Base-by-base conservation (phyloP, 2,329 filamentous ascomycete genomes). In the Tolypocladium sp. region DNA sequence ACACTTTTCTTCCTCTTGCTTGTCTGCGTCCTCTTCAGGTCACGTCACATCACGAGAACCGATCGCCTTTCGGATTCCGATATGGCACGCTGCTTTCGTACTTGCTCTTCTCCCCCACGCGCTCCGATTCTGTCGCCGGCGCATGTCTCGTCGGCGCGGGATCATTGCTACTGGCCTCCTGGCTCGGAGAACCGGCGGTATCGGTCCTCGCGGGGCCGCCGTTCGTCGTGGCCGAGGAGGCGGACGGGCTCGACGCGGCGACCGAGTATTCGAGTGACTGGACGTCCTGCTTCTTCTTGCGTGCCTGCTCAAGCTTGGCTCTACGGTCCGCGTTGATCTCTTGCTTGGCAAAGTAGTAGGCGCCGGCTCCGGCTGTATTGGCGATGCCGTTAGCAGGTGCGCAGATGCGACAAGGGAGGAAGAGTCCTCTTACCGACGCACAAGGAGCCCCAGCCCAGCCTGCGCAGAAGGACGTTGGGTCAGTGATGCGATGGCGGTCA, bases 291-390 rank as follows among this genome's bases (percentile, higher is more conserved):
- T 82, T 87, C 76, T 88, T 87, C 66, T 84, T 76, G 58, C 82
- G 81, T 60, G 80, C 82, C 62, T 89, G 86, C 67, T 89, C 83
- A 64, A 89, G 84, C 68, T 90, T 85, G 61, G 84, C 79, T 62
- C 84, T 81, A 64, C 93, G 90, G 75, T 97, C 92, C 66, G 90
- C 90, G 72, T 97, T 96, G 82, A 99, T 96, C 73, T 87, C 88
- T 70, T 85, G 83, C 82, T 99, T 99, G 64, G 94, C 94, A 73
- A 97, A 96, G 79, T 90, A 92, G 81, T 97, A 99, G 69, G 93
- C 92, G 63, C 88, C 90, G 64, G 86, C 94, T 70, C 93, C 94
- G 65, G 92, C 91, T 92, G 70, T 57, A 37, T 58, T 42, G 25
- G 58, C 53, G 37, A 60, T 62, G 63, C 67, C 61, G 61, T 66